phyloP scores from a whole-genome alignment of 169 alveolate species.

The Sarcocystis neurona region DNA sequence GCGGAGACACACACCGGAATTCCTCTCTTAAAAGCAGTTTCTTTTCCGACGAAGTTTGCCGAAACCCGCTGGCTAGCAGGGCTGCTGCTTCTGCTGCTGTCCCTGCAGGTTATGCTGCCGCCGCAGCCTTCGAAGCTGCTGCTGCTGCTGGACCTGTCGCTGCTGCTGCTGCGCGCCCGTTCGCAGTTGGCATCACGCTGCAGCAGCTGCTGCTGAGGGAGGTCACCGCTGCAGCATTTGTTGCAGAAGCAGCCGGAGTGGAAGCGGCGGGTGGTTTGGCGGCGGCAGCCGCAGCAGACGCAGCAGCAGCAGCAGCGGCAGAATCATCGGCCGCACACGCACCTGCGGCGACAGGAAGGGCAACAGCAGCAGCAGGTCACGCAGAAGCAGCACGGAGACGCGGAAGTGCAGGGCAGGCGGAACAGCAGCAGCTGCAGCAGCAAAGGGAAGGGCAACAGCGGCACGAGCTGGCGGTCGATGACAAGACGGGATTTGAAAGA shows the following conservation, averaged over 20 bases:
- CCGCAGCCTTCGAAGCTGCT: no score
- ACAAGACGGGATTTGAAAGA: no score
- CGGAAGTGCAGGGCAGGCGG: no score
- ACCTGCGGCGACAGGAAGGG: not conserved
- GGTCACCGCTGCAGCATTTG: not conserved
- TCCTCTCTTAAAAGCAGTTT: no score
- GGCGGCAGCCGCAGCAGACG: not conserved
- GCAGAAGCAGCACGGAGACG: not conserved
- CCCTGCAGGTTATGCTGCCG: not conserved
- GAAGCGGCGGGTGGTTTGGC: constrained; percentile 1
- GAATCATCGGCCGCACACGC: not conserved
- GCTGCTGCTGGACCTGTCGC: not conserved
- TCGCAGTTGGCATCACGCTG: constrained; percentile 31
- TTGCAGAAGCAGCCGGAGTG: not conserved
- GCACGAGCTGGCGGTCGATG: no score
- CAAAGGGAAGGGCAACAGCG: no score
- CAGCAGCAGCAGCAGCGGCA: not conserved
- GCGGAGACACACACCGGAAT: no score
- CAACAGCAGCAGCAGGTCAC: not conserved
- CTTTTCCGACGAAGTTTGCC: no score
- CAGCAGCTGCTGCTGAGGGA: not conserved
- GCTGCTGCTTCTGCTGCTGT: no score
- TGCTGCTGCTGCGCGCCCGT: not conserved
- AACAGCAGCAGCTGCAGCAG: no score
- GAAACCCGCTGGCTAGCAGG: no score